Percentiles rank a stretch among this genome's conserved stretches.
These are phyloP conservation scores for Globisporangium irregulare DNA, from an alignment of 352 stramenopile species.

Conservation along the genomic window DNA sequence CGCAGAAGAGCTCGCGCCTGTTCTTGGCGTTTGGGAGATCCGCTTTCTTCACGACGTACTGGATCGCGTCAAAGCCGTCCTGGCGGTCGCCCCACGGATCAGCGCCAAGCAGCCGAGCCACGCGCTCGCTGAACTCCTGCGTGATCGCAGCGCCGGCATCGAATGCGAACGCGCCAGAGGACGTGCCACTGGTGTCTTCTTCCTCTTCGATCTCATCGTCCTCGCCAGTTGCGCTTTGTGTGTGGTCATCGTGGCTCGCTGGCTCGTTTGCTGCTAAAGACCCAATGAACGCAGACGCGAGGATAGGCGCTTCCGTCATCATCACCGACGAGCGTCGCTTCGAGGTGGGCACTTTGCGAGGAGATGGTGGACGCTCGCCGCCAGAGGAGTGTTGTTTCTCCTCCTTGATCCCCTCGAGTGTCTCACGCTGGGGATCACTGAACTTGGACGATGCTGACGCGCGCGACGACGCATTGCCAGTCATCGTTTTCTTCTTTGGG, in stretches of 20 bases:
- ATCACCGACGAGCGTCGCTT: constrained; percentile 20
- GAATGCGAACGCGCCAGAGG: constrained; percentile 28
- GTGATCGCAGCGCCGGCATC: constrained; percentile 70
- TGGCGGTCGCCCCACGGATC: constrained; percentile 81
- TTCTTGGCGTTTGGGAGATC: constrained; percentile 39
- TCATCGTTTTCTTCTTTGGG: constrained; percentile 16
- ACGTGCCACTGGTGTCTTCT: not conserved
- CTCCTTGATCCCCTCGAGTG: constrained; percentile 46
- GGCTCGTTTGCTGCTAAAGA: constrained; percentile 10
- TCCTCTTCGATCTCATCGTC: constrained; percentile 4
- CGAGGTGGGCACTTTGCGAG: constrained; percentile 17
- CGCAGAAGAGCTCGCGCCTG: constrained; percentile 59
- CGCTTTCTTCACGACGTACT: constrained; percentile 60
- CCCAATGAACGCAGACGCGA: constrained; percentile 41
- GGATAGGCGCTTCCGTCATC: constrained; percentile 48
- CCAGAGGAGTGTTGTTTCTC: constrained; percentile 11
- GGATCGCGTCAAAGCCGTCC: constrained; percentile 74
- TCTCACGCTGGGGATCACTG: constrained; percentile 13
- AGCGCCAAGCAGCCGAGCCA: constrained; percentile 58
- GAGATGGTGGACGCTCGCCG: constrained; percentile 13
- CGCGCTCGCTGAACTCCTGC: constrained; percentile 60
- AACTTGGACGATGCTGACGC: not conserved
- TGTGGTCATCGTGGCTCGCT: constrained; percentile 22
- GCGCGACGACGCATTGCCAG: not conserved
- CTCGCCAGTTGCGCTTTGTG: not conserved